phyloP scores from a whole-genome alignment of 192 early-diverging fungal species.

The Linderina pennispora region DNA sequence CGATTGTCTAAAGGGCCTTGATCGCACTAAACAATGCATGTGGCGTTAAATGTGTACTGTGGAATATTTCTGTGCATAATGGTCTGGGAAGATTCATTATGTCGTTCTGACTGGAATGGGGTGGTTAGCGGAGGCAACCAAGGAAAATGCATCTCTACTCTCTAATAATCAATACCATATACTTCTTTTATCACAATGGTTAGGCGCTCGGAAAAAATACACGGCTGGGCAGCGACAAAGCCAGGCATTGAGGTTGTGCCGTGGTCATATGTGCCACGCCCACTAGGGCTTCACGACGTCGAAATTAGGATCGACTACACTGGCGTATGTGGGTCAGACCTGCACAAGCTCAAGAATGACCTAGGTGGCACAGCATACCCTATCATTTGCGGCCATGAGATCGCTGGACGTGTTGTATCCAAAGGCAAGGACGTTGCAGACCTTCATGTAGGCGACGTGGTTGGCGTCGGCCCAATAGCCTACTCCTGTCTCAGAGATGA shows the following conservation, averaged over 20 bases:
- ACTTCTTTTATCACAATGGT: no score
- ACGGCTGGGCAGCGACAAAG: constrained; percentile 40
- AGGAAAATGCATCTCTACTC: background rate
- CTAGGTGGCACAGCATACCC: constrained; percentile 46
- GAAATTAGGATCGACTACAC: constrained; percentile 70
- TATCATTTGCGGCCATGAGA: constrained; percentile 62
- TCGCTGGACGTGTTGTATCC: constrained; percentile 55
- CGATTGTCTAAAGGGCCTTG: no score
- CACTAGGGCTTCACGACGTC: constrained; percentile 54
- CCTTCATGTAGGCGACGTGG: constrained; percentile 52
- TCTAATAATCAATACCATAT: no score
- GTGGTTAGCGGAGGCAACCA: background rate
- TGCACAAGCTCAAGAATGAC: constrained; percentile 61
- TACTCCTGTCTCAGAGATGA: constrained; percentile 45
- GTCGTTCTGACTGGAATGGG: no score
- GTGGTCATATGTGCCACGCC: constrained; percentile 52
- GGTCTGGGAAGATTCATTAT: no score
- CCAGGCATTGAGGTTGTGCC: constrained; percentile 26
- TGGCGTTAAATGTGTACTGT: no score
- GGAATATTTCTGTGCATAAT: no score
- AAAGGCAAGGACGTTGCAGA: constrained; percentile 51
- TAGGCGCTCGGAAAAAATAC: no score
- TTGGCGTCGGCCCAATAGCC: constrained; percentile 63
- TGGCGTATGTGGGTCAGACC: constrained; percentile 73
- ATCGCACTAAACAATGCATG: no score